These are phyloP conservation scores for Rhizoclosmatium globosum DNA, from an alignment of 192 early-diverging fungal species.

Conservation along the genomic window DNA sequence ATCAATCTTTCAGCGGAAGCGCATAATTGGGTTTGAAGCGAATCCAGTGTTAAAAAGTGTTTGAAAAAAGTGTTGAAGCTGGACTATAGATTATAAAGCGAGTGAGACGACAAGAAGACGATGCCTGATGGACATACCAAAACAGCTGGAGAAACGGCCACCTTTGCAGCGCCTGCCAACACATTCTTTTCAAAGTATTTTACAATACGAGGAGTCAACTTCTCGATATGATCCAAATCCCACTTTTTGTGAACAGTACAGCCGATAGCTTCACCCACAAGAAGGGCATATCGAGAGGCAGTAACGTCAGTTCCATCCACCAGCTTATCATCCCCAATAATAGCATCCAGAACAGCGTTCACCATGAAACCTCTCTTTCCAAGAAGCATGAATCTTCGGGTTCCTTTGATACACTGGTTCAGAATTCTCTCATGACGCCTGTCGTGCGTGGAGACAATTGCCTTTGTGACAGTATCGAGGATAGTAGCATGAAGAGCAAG, in stretches of 20 bases:
- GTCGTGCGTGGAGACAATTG: too few relatives aligned
- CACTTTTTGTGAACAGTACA: slow-evolving; percentile 22
- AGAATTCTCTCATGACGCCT: slow-evolving; percentile 48
- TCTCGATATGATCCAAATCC: slow-evolving; percentile 34
- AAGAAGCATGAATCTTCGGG: slow-evolving; percentile 20
- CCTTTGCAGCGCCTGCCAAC: slow-evolving; percentile 57
- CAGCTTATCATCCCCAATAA: slow-evolving; percentile 10
- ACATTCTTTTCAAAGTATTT: slow-evolving; percentile 68
- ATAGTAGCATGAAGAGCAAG: background rate
- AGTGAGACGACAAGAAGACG: slow-evolving; percentile 30
- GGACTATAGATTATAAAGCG: slow-evolving; percentile 39
- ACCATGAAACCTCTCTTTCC: slow-evolving; percentile 36
- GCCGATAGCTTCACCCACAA: slow-evolving; percentile 19
- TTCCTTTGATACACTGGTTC: slow-evolving; percentile 54
- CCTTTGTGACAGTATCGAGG: background rate
- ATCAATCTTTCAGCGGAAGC: slow-evolving; percentile 77
- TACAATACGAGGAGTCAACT: slow-evolving; percentile 56
- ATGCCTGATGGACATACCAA: slow-evolving; percentile 38
- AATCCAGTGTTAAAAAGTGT: slow-evolving; percentile 55
- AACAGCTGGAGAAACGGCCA: slow-evolving; percentile 49
- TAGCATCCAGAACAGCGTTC: slow-evolving; percentile 5
- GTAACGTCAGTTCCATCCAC: slow-evolving; percentile 27
- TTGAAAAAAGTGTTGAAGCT: slow-evolving; percentile 71
- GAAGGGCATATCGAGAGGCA: background rate
- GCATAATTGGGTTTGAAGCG: slow-evolving; percentile 66